phyloP scores from a whole-genome alignment of 1,284 basidiomycete genomes.

The Entoloma clypeatum region DNA sequence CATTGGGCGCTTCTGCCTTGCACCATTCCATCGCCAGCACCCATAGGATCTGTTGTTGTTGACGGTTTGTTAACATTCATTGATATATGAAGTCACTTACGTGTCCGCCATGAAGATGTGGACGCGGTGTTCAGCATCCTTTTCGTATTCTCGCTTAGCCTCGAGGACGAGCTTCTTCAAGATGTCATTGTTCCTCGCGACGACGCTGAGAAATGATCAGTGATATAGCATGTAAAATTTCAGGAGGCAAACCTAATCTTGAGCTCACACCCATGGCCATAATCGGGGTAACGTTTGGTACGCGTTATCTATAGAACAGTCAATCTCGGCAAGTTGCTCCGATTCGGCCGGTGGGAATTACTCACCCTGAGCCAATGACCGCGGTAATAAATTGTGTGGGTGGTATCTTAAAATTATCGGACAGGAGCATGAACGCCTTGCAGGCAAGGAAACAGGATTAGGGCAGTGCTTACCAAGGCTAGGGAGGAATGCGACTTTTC shows the following conservation, averaged over 20 bases:
- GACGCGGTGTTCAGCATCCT: constrained; percentile 81
- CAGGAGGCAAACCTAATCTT: constrained; percentile 64
- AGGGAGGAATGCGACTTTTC: constrained; percentile 74
- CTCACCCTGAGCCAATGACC: constrained; percentile 81
- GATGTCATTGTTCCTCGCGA: constrained; percentile 80
- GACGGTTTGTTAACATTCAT: constrained; percentile 11
- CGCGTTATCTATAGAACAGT: constrained; percentile 63
- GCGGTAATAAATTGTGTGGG: constrained; percentile 81
- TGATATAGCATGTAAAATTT: constrained; percentile 11
- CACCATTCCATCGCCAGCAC: constrained; percentile 83
- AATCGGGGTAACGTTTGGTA: constrained; percentile 70
- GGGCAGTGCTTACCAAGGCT: constrained; percentile 54
- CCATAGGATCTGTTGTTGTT: constrained; percentile 57
- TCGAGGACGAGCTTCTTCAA: constrained; percentile 80
- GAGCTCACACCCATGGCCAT: constrained; percentile 61
- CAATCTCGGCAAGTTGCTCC: constrained; percentile 23
- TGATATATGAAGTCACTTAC: constrained; percentile 43
- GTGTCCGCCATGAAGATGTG: constrained; percentile 85
- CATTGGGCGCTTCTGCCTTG: constrained; percentile 81
- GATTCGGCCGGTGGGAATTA: constrained; percentile 13
- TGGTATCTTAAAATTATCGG: constrained; percentile 54
- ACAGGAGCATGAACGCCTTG: constrained; percentile 9
- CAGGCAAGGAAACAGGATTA: no score
- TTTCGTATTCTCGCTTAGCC: constrained; percentile 82
- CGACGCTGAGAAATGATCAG: constrained; percentile 50